Evolutionary conservation across 805 yeast species (phyloP), one percentile per base, ranked within the genome.

Genomic region (Myxozyma vanderwaltii): DNA sequence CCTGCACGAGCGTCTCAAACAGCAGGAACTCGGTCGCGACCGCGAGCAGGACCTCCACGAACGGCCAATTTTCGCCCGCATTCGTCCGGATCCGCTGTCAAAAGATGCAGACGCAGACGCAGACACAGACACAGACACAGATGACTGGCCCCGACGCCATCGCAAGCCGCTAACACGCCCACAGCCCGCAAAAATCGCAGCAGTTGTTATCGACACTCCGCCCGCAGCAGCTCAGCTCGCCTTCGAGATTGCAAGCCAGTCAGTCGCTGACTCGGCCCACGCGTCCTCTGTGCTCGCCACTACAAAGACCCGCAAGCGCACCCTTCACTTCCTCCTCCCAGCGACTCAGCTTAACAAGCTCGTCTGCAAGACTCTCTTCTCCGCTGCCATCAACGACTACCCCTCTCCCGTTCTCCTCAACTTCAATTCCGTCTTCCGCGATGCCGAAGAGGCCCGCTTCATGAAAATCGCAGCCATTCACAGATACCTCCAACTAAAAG

Each of bases 391-490:
- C 43, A 63, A 63, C 47, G 45, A 60, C 54, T 63, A 49, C 40
- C 66, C 66, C 8, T 4, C 59, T 10, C 66, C 66, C 15, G 54
- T 52, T 4, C 41, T 63, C 33, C 51, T 63, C 51, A 63, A 63
- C 26, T 53, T 50, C 51, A 48, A 57, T 46, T 33, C 64, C n/a
- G 54, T 43, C 35, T 63, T 61, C 36, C 49, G 59, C 35, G 50
- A 56, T 29, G 62, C 66, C 4, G 66, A 50, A 15, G 65, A 61
- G 46, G 66, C 66, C 10, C 66, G 66, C 8, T 56, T 61, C 45
- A 60, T 61, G 66, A 63, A 63, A 43, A 61, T 63, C 38, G 63
- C 66, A 15, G 66, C 65, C 15, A 61, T 61, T 36, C 59, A 63
- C 48, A 40, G 52, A 21, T 63, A 63, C 43, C 57, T 63, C 17